A percentile compares a stretch with the other conserved stretches of the same genome.
phyloP scores from a whole-genome alignment of 441 rosid genomes.

The Corymbia calophylla region DNA sequence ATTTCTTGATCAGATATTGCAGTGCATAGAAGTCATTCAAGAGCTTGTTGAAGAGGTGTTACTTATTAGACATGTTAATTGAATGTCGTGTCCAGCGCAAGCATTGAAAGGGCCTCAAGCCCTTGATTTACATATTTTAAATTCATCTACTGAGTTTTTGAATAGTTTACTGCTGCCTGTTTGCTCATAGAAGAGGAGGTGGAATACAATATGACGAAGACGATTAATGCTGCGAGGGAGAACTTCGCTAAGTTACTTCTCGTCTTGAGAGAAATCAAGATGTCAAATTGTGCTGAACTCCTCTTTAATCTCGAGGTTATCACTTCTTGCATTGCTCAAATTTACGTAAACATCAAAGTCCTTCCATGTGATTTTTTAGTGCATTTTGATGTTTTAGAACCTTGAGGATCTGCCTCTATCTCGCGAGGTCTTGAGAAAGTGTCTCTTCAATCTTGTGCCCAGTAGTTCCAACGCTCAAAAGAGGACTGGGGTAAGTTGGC shows the following conservation, averaged over 20 bases:
- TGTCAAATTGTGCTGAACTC: background rate
- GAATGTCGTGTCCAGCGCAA: background rate
- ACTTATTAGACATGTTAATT: background rate
- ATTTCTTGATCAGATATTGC: background rate
- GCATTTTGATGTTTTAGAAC: background rate
- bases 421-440: background rate
- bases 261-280: background rate
- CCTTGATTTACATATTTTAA: rapidly evolving
- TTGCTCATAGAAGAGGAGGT: background rate
- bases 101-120: background rate
- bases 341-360: background rate
- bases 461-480: background rate
- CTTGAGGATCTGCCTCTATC: too few species aligned
- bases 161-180: background rate
- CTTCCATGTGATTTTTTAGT: background rate
- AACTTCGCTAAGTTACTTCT: too few species aligned
- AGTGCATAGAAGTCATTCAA: background rate
- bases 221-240: background rate
- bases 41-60: background rate
- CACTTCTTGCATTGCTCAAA: background rate
- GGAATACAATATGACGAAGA: background rate
- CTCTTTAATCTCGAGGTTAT: background rate
- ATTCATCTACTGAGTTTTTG: background rate
- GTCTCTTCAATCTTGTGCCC: background rate
- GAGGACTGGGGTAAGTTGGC: background rate